Conservation (phyloP, 495 filamentous ascomycete species). For the Podospora didyma region DNA sequence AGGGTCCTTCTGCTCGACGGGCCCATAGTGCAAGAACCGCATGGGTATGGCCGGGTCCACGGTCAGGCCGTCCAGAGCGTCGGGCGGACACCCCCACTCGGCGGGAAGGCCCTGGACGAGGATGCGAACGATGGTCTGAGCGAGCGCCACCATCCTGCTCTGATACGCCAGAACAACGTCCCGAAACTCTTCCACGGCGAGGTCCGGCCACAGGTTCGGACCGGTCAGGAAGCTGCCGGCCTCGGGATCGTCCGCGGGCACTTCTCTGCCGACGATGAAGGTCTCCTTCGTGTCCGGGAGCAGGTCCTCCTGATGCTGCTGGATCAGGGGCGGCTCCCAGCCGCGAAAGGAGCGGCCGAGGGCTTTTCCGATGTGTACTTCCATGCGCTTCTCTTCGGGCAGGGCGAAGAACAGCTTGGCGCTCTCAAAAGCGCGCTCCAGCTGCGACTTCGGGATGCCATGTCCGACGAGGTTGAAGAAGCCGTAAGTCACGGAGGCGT, state of each 20-base stretch:
- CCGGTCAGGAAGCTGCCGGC: background rate
- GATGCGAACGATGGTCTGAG: conserved; percentile 30
- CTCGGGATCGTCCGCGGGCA: conserved; percentile 34
- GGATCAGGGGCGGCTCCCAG: conserved; percentile 32
- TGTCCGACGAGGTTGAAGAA: conserved; percentile 50
- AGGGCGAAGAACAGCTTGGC: conserved; percentile 30
- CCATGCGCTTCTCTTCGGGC: conserved; percentile 35
- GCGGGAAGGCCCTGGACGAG: conserved; percentile 38
- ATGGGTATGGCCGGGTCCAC: conserved; percentile 41
- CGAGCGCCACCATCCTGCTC: conserved; percentile 29
- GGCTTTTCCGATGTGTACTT: no score
- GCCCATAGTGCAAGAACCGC: conserved; percentile 44
- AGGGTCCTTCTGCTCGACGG: no score
- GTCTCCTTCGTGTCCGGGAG: conserved; percentile 39
- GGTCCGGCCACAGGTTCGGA: conserved; percentile 40
- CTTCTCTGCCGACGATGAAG: conserved; percentile 36
- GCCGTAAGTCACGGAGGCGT: conserved; percentile 36
- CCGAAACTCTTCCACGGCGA: conserved; percentile 43
- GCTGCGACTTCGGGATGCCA: conserved; percentile 31
- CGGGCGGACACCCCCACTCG: conserved; percentile 25
- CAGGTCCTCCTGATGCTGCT: conserved; percentile 22
- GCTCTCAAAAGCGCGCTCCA: conserved; percentile 17
- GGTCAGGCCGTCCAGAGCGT: conserved; percentile 40
- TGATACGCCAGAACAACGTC: conserved; percentile 48
- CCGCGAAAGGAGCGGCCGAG: conserved; percentile 28